These are phyloP conservation scores for Crataegus laevigata DNA, from an alignment of 306 rosid species.

Conservation along the genomic window DNA sequence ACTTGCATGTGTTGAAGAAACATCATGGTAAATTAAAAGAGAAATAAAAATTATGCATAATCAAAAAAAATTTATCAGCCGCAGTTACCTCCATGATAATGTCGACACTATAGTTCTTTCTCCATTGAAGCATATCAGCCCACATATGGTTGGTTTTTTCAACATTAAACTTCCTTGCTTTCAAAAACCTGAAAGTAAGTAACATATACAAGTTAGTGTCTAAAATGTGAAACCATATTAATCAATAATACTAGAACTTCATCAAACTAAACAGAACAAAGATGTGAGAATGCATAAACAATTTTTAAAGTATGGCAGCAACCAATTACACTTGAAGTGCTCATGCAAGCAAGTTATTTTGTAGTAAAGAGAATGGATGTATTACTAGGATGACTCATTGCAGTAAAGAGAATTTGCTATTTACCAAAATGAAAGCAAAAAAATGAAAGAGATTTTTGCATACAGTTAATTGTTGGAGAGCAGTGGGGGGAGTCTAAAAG, in stretches of 20 bases:
- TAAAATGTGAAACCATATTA: neutral
- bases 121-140: constrained; percentile 94
- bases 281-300: too few relatives aligned
- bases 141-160: constrained; percentile 96
- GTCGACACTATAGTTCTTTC: constrained; percentile 79
- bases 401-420: too few relatives aligned
- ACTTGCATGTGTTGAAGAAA: too few relatives aligned
- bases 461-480: too few relatives aligned
- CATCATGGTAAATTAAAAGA: constrained; percentile 5
- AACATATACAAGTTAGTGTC: neutral
- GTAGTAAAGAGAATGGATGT: too few relatives aligned
- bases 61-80: neutral
- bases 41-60: neutral
- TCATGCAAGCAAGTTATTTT: too few relatives aligned
- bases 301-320: too few relatives aligned
- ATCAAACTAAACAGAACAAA: neutral
- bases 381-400: too few relatives aligned
- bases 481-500: too few relatives aligned
- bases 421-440: too few relatives aligned
- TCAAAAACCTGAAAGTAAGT: constrained; percentile 54
- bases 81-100: constrained; percentile 60
- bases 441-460: too few relatives aligned
- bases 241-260: neutral
- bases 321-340: too few relatives aligned
- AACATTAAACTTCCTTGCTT: constrained; percentile 85